Conservation (phyloP, 306 rosid genomes). For the Pyrus communis region DNA sequence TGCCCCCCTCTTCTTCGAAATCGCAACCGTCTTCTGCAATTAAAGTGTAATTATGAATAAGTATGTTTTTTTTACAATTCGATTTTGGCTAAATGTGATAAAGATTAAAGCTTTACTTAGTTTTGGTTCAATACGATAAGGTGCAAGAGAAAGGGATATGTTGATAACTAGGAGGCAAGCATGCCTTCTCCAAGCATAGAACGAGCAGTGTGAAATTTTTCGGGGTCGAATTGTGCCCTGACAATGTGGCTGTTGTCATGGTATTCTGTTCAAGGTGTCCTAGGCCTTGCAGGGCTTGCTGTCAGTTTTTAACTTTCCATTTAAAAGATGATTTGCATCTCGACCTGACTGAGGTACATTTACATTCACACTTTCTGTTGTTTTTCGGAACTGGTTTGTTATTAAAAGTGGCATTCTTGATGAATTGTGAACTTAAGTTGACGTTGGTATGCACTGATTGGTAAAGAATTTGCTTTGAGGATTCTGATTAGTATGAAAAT, state of each 20-base stretch:
- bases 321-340: slow-evolving; percentile 87
- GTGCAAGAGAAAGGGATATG: slow-evolving; percentile 44
- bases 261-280: slow-evolving; percentile 98
- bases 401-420: background rate
- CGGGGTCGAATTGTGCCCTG: slow-evolving; percentile 72
- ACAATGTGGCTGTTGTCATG: slow-evolving; percentile 84
- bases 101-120: background rate
- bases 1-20: too few species aligned
- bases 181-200: slow-evolving; percentile 23
- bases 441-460: slow-evolving; percentile 22
- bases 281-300: slow-evolving; percentile 90
- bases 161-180: slow-evolving; percentile 30
- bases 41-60: background rate
- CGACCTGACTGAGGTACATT: slow-evolving; percentile 86
- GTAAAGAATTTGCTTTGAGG: background rate
- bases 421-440: background rate
- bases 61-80: background rate
- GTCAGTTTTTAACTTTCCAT: slow-evolving; percentile 44
- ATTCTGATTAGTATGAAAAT: background rate
- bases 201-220: slow-evolving; percentile 36
- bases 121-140: slow-evolving; percentile 26
- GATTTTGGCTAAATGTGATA: background rate
- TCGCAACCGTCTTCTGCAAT: background rate
- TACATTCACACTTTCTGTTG: slow-evolving; percentile 1
- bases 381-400: background rate